phyloP scores from a whole-genome alignment of 345 rosid genomes.

The Clarkia xantiana region DNA sequence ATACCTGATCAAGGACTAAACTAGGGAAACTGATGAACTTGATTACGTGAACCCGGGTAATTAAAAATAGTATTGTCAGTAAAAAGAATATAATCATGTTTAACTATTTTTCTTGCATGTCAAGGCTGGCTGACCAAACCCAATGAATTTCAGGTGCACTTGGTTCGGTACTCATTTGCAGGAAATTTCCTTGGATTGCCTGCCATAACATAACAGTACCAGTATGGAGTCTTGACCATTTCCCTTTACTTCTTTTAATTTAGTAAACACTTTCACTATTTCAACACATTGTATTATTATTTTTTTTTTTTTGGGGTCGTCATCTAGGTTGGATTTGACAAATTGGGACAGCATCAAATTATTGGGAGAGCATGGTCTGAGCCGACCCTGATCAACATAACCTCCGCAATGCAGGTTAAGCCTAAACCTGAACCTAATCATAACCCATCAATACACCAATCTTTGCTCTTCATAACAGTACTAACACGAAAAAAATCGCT shows the following conservation, averaged over 20 bases:
- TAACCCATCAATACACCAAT: background rate
- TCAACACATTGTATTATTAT: background rate
- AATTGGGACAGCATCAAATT: constrained; percentile 44
- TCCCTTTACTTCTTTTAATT: background rate
- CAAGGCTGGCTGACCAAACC: too few relatives aligned
- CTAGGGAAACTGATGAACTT: constrained; percentile 45
- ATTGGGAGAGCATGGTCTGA: constrained; percentile 78
- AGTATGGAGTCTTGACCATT: constrained; percentile 13
- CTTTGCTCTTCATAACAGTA: background rate
- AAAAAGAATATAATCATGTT: background rate
- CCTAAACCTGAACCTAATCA: too few relatives aligned
- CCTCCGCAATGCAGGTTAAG: constrained; percentile 49
- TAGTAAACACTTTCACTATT: background rate
- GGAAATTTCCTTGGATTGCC: constrained; percentile 73
- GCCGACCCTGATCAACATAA: constrained; percentile 39
- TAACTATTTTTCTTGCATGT: background rate
- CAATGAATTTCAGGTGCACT: constrained; percentile 42
- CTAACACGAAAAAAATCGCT: too few relatives aligned
- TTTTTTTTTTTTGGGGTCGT: too few relatives aligned
- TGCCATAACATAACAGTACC: constrained; percentile 55
- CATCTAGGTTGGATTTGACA: constrained; percentile 54
- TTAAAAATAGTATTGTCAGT: background rate
- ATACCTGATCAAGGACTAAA: constrained; percentile 33
- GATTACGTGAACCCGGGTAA: constrained; percentile 68
- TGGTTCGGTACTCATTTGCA: constrained; percentile 52